These are phyloP conservation scores for Rhizodiscina lignyota DNA, from an alignment of 495 filamentous ascomycete genomes.

Conservation along the genomic window DNA sequence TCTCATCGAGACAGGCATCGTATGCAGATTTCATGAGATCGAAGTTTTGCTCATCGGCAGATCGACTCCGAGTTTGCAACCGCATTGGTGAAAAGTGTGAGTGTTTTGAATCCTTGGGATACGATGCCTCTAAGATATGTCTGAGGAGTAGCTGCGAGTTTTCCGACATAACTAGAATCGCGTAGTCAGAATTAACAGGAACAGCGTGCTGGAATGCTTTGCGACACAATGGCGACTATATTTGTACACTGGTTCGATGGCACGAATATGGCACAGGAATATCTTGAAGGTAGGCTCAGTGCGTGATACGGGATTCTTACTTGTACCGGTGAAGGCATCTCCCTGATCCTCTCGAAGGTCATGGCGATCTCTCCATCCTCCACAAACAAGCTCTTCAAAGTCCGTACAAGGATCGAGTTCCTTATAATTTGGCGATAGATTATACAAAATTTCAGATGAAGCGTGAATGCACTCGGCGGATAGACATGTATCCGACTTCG, in stretches of 20 bases:
- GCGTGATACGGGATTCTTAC: background rate
- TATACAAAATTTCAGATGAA: conserved; percentile 49
- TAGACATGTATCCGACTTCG: no score
- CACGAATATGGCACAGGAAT: no score
- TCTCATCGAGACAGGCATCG: conserved; percentile 46
- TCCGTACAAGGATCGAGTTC: conserved; percentile 50
- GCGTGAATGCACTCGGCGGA: conserved; percentile 56
- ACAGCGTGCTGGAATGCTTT: background rate
- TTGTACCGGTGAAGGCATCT: conserved; percentile 36
- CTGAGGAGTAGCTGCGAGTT: conserved; percentile 40
- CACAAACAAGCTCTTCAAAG: conserved; percentile 55
- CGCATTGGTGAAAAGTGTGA: conserved; percentile 28
- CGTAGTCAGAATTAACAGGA: background rate
- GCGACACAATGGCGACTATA: background rate
- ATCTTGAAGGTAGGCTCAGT: background rate
- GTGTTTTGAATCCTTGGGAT: conserved; percentile 23
- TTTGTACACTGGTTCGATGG: no score
- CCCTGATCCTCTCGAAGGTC: conserved; percentile 52
- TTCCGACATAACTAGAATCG: conserved; percentile 32
- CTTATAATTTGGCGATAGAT: conserved; percentile 45
- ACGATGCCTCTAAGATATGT: conserved; percentile 44
- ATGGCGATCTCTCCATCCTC: conserved; percentile 46
- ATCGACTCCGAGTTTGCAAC: conserved; percentile 14
- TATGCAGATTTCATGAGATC: conserved; percentile 46
- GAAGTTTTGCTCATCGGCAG: conserved; percentile 44